phyloP scores from a whole-genome alignment of 2,329 filamentous ascomycete species.

The Juglanconis sp. region DNA sequence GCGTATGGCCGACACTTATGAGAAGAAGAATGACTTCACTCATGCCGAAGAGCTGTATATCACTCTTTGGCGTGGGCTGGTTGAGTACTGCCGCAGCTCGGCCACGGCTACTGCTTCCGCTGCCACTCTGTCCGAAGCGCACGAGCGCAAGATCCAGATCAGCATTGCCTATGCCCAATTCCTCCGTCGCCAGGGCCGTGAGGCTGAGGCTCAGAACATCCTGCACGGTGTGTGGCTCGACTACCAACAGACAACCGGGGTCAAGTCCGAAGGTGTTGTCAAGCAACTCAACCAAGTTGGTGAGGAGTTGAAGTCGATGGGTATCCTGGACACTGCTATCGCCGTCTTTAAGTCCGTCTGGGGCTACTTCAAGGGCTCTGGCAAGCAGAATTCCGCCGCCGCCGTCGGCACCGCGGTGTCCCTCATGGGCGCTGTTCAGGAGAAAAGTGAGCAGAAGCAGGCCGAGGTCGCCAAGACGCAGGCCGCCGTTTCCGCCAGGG shows the following conservation, averaged over 20 bases:
- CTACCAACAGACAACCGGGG: constrained; percentile 19
- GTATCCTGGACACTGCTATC: constrained; percentile 19
- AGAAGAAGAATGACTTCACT: constrained; percentile 20
- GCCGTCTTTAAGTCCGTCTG: constrained; percentile 21
- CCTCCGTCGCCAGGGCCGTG: constrained; percentile 19
- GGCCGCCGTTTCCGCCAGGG: constrained; percentile 10
- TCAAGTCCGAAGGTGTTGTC: constrained; percentile 18
- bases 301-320: constrained; percentile 21
- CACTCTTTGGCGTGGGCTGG: constrained; percentile 22
- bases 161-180: constrained; percentile 20
- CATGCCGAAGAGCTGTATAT: constrained; percentile 23
- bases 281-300: constrained; percentile 20
- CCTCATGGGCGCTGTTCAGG: constrained; percentile 17
- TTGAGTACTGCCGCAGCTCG: constrained; percentile 20
- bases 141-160: constrained; percentile 22
- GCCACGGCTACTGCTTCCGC: constrained; percentile 10
- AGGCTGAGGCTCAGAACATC: constrained; percentile 20
- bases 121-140: constrained; percentile 17
- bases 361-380: constrained; percentile 20
- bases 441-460: constrained; percentile 16
- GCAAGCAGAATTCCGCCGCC: constrained; percentile 18
- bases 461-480: constrained; percentile 16
- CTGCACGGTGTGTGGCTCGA: constrained; percentile 21
- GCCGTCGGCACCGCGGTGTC: constrained; percentile 18
- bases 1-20: constrained; percentile 17